Conservation (phyloP, 2,329 filamentous ascomycete genomes). For the Scolecobasidium constrictum region DNA sequence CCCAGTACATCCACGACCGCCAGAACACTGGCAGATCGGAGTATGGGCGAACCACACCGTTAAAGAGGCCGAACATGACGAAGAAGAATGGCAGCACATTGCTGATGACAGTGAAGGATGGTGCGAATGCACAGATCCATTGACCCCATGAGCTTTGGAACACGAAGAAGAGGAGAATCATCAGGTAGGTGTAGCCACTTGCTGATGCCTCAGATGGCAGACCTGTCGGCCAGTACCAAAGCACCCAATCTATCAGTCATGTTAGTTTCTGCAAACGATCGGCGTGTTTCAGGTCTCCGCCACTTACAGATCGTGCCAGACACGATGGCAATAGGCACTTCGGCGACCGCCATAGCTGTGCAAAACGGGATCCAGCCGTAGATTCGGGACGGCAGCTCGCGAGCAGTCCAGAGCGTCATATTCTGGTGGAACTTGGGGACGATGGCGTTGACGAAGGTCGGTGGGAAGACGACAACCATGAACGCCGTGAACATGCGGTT, state of each 20-base stretch:
- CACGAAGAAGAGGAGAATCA: slow-evolving; percentile 61
- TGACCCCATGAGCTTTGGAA: slow-evolving; percentile 61
- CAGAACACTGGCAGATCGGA: slow-evolving; percentile 56
- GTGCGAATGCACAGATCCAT: slow-evolving; percentile 55
- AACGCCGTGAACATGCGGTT: slow-evolving; percentile 40
- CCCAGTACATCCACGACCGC: slow-evolving; percentile 61
- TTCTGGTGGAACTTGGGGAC: slow-evolving; percentile 41
- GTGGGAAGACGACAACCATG: slow-evolving; percentile 33
- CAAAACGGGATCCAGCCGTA: slow-evolving; percentile 63
- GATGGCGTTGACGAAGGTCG: slow-evolving; percentile 35
- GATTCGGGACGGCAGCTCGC: slow-evolving; percentile 53
- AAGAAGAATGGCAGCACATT: slow-evolving; percentile 71
- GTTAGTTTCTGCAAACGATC: too few species aligned
- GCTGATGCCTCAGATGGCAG: slow-evolving; percentile 34
- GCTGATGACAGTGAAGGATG: slow-evolving; percentile 66
- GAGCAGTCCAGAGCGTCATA: slow-evolving; percentile 43
- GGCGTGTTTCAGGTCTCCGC: not conserved
- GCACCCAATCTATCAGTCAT: slow-evolving; percentile 69
- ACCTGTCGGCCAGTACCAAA: slow-evolving; percentile 54
- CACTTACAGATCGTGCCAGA: slow-evolving; percentile 5
- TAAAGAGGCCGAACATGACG: slow-evolving; percentile 60
- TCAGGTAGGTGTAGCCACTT: slow-evolving; percentile 61
- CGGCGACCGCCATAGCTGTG: slow-evolving; percentile 58
- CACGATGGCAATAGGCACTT: slow-evolving; percentile 44
- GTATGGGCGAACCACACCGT: slow-evolving; percentile 48